Evolutionary conservation across 495 filamentous ascomycete species (phyloP).

Genomic region (Aspergillus biplanus): DNA sequence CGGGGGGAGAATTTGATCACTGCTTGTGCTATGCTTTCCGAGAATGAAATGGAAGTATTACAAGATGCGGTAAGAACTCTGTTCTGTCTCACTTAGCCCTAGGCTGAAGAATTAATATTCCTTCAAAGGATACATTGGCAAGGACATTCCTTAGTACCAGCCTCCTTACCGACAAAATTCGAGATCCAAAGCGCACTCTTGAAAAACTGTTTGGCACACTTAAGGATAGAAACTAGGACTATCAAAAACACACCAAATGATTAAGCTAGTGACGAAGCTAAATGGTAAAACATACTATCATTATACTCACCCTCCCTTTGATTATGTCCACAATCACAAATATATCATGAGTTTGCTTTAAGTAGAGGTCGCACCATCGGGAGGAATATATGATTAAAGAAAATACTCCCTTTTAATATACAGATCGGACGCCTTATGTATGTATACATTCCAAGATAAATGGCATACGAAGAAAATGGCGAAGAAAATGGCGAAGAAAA

Average conservation of each 20-base stretch:
- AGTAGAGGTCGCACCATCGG: constrained; percentile 22
- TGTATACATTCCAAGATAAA: constrained; percentile 28
- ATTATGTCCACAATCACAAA: no score
- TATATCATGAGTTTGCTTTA: no score
- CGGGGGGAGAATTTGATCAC: constrained; percentile 76
- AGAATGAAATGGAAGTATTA: constrained; percentile 61
- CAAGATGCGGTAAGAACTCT: constrained; percentile 57
- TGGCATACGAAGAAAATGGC: not conserved
- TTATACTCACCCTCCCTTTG: no score
- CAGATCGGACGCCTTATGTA: constrained; percentile 40
- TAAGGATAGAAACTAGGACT: not conserved
- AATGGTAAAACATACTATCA: no score
- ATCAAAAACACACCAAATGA: no score
- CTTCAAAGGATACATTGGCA: constrained; percentile 36
- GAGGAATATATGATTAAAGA: constrained; percentile 31
- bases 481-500: constrained; percentile 31
- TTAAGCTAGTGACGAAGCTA: no score
- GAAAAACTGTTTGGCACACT: constrained; percentile 27
- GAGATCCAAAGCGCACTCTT: constrained; percentile 24
- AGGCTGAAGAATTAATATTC: constrained; percentile 15
- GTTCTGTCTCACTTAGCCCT: not conserved
- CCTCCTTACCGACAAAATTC: constrained; percentile 22
- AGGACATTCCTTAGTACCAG: constrained; percentile 39
- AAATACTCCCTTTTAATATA: constrained; percentile 29
- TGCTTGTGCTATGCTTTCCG: constrained; percentile 66